These are phyloP conservation scores for Termitomyces sp. DNA, from an alignment of 768 basidiomycete genomes.

Conservation along the genomic window DNA sequence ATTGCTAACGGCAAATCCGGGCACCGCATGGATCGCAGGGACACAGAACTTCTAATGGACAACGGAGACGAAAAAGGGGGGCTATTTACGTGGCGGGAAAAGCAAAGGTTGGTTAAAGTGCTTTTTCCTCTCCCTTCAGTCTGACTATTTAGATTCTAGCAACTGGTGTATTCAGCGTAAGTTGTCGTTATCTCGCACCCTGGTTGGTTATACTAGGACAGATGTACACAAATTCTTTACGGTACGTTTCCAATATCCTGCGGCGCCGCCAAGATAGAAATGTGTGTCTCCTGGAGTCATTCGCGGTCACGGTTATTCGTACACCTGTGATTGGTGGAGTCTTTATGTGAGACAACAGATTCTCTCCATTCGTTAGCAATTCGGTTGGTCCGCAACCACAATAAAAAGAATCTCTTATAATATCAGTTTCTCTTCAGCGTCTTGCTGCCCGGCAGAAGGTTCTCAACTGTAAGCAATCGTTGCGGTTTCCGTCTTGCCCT, in stretches of 20 bases:
- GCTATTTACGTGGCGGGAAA: conserved; percentile 94
- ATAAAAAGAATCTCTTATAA: conserved; percentile 11
- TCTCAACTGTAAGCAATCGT: conserved; percentile 86
- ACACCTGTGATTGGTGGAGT: conserved; percentile 98
- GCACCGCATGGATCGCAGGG: conserved; percentile 73
- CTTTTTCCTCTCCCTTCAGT: conserved; percentile 19
- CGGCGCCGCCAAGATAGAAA: neutral
- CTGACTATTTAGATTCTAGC: conserved; percentile 14
- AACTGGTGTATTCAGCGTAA: conserved; percentile 89
- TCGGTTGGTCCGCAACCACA: conserved; percentile 42
- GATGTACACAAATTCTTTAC: conserved; percentile 82
- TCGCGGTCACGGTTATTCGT: conserved; percentile 87
- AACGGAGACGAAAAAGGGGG: conserved; percentile 76
- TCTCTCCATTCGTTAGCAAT: conserved; percentile 94
- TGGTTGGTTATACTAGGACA: conserved; percentile 27
- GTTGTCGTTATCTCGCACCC: conserved; percentile 9
- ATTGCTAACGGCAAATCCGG: conserved; percentile 66
- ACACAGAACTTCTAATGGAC: conserved; percentile 82
- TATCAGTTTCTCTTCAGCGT: conserved; percentile 41
- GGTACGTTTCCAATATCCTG: conserved; percentile 43
- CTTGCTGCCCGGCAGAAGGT: conserved; percentile 97
- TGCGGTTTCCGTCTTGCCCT: conserved; percentile 82
- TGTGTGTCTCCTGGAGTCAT: conserved; percentile 90
- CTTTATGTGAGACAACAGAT: conserved; percentile 68
- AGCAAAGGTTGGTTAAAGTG: conserved; percentile 61